Conservation (phyloP, 2,329 filamentous ascomycete species). For the Colletotrichum ledebouriae region DNA sequence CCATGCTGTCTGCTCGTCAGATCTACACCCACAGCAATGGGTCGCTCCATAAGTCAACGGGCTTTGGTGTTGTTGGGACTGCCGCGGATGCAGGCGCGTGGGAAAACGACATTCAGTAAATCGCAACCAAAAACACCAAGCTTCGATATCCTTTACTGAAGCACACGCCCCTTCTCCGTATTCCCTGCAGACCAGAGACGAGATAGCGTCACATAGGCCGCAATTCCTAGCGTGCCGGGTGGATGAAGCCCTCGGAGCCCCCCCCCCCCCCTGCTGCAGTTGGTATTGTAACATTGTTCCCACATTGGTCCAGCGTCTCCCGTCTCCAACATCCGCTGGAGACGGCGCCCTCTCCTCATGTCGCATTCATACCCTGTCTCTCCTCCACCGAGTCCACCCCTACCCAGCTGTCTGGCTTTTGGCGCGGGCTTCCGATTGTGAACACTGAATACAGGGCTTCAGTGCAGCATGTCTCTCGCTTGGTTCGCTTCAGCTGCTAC, state of each 20-base stretch:
- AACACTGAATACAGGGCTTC: constrained; percentile 33
- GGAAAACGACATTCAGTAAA: neutral
- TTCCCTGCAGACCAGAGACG: constrained; percentile 38
- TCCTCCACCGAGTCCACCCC: constrained; percentile 27
- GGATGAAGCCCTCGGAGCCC: constrained; percentile 18
- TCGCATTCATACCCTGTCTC: constrained; percentile 20
- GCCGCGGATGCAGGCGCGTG: constrained; percentile 6
- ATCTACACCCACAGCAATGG: constrained; percentile 20
- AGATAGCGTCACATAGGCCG: constrained; percentile 43
- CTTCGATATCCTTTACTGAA: constrained; percentile 23
- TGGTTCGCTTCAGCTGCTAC: constrained; percentile 26
- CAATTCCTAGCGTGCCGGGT: constrained; percentile 41
- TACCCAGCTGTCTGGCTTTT: constrained; percentile 35
- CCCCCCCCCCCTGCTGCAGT: constrained; percentile 25
- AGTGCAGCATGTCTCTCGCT: constrained; percentile 33
- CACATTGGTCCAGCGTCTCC: constrained; percentile 32
- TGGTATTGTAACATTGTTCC: constrained; percentile 10
- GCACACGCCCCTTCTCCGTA: constrained; percentile 38
- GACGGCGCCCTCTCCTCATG: neutral
- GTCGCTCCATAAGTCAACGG: constrained; percentile 28
- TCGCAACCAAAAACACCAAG: constrained; percentile 21
- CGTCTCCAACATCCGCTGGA: constrained; percentile 31
- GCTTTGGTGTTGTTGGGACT: constrained; percentile 5
- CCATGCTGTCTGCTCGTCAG: neutral
- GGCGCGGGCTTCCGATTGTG: constrained; percentile 24